Conservation (phyloP, 257 asterid genomes). For the Ehretia macrophylla region DNA sequence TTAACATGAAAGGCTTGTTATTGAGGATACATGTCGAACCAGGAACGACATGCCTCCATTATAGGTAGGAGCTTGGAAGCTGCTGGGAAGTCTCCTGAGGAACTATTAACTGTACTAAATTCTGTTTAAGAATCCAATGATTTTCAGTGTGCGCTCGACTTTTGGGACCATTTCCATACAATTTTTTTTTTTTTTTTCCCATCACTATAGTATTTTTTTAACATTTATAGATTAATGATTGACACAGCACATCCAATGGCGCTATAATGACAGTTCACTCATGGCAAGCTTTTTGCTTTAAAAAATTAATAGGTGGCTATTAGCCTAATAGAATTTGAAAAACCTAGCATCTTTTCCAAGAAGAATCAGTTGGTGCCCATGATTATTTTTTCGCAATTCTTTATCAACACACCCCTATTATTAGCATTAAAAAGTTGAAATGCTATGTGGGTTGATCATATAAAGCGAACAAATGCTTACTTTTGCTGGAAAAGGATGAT, state of each 20-base stretch:
- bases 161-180: slow-evolving; percentile 34
- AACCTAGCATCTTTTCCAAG: background rate
- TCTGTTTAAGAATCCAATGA: slow-evolving; percentile 1
- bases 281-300: slow-evolving; percentile 11
- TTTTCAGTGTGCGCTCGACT: slow-evolving; percentile 10
- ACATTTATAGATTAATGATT: background rate
- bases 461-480: slow-evolving; percentile 9
- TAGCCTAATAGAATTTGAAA: background rate
- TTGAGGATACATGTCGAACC: slow-evolving; percentile 68
- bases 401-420: background rate
- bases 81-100: slow-evolving; percentile 14
- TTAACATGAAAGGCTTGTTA: slow-evolving; percentile 29
- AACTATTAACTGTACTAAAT: background rate
- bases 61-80: slow-evolving; percentile 34
- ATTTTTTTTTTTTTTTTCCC: slow-evolving; percentile 7
- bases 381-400: slow-evolving; percentile 4
- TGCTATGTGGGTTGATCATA: background rate
- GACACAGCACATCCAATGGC: slow-evolving; percentile 5
- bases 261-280: background rate
- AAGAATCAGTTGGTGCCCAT: slow-evolving; percentile 10
- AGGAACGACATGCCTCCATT: slow-evolving; percentile 68
- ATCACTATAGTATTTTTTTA: background rate
- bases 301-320: background rate
- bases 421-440: slow-evolving; percentile 3
- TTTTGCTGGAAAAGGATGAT: slow-evolving; percentile 47